Percentiles rank a stretch among this genome's conserved stretches.
These are phyloP conservation scores for Venturia asperata DNA, from an alignment of 2,329 filamentous ascomycete species.

Conservation along the genomic window DNA sequence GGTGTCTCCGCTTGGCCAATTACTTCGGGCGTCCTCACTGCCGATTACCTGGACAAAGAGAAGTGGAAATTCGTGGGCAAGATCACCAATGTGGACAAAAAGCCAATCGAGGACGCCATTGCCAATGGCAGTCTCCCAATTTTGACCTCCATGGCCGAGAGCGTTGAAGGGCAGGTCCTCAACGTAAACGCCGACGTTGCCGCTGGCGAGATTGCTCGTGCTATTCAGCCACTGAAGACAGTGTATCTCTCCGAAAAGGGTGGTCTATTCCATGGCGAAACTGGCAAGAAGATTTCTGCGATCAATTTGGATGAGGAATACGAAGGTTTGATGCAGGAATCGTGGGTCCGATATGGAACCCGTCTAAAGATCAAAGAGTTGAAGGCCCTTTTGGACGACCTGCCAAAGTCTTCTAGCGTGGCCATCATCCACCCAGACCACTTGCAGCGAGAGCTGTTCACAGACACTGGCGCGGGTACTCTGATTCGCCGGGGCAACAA, in stretches of 20 bases:
- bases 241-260: conserved; percentile 99
- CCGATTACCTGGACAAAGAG: conserved; percentile 91
- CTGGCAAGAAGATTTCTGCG: conserved; percentile 89
- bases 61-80: conserved; percentile 95
- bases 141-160: conserved; percentile 93
- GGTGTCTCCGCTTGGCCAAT: conserved; percentile 85
- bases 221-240: conserved; percentile 89
- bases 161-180: conserved; percentile 79
- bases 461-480: conserved; percentile 88
- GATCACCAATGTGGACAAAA: conserved; percentile 86
- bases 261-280: conserved; percentile 86
- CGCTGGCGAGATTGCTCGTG: conserved; percentile 82
- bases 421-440: conserved; percentile 96
- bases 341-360: conserved; percentile 93
- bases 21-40: conserved; percentile 81
- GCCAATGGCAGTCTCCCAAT: conserved; percentile 87
- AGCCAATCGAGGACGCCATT: conserved; percentile 84
- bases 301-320: conserved; percentile 98
- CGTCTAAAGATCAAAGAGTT: conserved; percentile 96
- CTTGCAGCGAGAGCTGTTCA: conserved; percentile 94
- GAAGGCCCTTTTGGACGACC: conserved; percentile 80
- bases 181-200: conserved; percentile 98
- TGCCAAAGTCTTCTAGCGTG: conserved; percentile 87
- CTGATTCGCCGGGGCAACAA: conserved; percentile 89
- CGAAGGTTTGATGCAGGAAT: conserved; percentile 82